Evolutionary conservation across 1,284 basidiomycete species (phyloP), one percentile per base, ranked within the genome.

Genomic region (Ceratobasidium sp.): DNA sequence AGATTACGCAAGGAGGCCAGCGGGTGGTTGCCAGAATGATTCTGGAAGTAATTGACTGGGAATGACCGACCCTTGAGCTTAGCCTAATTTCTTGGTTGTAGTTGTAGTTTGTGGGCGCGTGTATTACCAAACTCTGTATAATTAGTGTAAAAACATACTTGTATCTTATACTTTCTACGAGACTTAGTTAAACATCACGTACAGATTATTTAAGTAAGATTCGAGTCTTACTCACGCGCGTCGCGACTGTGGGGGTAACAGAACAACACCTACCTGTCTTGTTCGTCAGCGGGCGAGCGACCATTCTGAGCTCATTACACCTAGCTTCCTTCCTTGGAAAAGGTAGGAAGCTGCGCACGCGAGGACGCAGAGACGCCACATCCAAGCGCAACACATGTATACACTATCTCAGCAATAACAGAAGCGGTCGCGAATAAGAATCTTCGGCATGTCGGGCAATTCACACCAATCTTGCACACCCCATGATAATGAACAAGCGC

Each of bases 1-100:
- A 78, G 73, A 73, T 67, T 26, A 43, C 67, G 9, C 71, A 73
- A 26, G 73, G 67, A 30, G 78, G 77, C 47, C 77, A 77, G 59
- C 79, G 49, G 47, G 79, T 77, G 32, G 79, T 64, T 26, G 52
- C 73, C 3, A 63, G 50, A 23, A 73, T 75, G 46, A 49, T 30
- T 49, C 46, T 72, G 38, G 74, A 72, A 41, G 69, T 73, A 11
- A 38, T 74, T 26, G 55, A 54, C 28, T 69, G 66, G 63, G 66
- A 62, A 38, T 72, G 46, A 35, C 8, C 30, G 44, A 21, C 14
- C 58, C 13, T 23, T 52, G 28, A 18, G n/a, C 30, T 32, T 64
- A 28, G 16, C 23, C 35, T 41, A 41, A 28, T 18, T 32, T n/a
- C 69, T 14, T 50, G 61, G 14, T 13, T 44, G 21, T 38, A 38